Evolutionary conservation across 495 filamentous ascomycete species (phyloP).

Genomic region (Hapsidospora chrysogenum): DNA sequence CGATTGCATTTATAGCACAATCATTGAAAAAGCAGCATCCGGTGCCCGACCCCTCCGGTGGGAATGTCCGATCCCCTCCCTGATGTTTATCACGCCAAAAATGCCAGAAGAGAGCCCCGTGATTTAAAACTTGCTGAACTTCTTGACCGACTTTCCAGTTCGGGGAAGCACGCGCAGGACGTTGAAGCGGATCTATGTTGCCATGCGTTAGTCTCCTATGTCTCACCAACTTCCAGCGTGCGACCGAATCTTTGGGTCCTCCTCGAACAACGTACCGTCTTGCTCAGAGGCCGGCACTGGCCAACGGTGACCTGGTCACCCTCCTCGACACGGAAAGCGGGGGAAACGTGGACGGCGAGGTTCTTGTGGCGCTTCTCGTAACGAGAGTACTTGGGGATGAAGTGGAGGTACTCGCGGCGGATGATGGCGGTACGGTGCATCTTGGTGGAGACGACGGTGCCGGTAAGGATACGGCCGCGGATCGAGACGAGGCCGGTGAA

Average conservation of each 20-base stretch:
- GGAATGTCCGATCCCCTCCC: not conserved
- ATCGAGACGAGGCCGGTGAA: constrained; percentile 97
- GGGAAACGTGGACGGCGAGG: constrained; percentile 93
- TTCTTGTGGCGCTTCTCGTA: constrained; percentile 99
- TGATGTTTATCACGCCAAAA: constrained; percentile 22
- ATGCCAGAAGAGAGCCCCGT: constrained; percentile 28
- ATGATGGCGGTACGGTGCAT: constrained; percentile 99
- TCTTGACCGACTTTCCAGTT: constrained; percentile 93
- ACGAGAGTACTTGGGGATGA: constrained; percentile 94
- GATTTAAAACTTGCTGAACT: constrained; percentile 90
- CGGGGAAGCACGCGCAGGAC: constrained; percentile 90
- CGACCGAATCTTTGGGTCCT: not conserved
- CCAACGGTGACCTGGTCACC: constrained; percentile 98
- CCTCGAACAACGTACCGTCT: constrained; percentile 63
- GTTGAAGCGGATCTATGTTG: constrained; percentile 86
- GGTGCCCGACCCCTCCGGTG: constrained; percentile 1
- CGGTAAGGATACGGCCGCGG: constrained; percentile 98
- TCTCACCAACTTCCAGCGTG: not conserved
- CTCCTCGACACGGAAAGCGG: constrained; percentile 98
- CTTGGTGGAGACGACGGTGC: constrained; percentile 97
- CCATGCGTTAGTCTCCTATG: constrained; percentile 9
- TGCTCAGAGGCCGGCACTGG: constrained; percentile 94
- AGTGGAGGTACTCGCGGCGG: constrained; percentile 99
- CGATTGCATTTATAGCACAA: constrained; percentile 4
- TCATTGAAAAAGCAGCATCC: constrained; percentile 3